Conservation (phyloP, 108 stramenopile genomes). For the Hondaea fermentalgiana region DNA sequence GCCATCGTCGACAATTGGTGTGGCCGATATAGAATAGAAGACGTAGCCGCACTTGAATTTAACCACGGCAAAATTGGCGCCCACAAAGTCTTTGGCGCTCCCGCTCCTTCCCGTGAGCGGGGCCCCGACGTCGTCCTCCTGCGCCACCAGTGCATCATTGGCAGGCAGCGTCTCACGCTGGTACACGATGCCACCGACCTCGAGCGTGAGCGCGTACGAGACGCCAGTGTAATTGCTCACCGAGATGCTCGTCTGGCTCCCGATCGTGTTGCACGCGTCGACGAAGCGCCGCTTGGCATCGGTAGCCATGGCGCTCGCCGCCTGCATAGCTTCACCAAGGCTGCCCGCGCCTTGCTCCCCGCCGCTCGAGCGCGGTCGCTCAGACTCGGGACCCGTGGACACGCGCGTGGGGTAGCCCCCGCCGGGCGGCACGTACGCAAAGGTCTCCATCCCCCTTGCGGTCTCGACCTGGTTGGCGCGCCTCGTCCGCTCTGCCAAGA, state of each 20-base stretch:
- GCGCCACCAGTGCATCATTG: not conserved
- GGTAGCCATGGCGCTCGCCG: not conserved
- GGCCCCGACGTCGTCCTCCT: not conserved
- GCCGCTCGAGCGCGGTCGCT: not conserved
- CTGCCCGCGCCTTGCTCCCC: not conserved
- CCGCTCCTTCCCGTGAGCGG: not conserved
- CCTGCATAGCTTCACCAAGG: not conserved
- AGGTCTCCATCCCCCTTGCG: not conserved
- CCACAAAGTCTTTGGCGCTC: not conserved
- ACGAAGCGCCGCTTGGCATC: not conserved
- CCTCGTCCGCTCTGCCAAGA: not conserved
- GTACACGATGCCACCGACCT: not conserved
- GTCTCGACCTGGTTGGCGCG: not conserved
- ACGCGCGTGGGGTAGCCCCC: not conserved
- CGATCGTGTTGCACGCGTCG: not conserved
- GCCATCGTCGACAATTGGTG: not conserved
- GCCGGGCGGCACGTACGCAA: not conserved
- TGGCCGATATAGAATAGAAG: not conserved
- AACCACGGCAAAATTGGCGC: slow-evolving; percentile 5
- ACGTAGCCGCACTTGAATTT: not conserved
- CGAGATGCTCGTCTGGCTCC: not conserved
- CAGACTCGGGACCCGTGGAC: not conserved
- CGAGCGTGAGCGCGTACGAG: not conserved
- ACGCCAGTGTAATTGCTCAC: not conserved
- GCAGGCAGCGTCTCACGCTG: not conserved